Evolutionary conservation across 2,329 filamentous ascomycete species (phyloP).

Genomic region (Venturia nashicola): DNA sequence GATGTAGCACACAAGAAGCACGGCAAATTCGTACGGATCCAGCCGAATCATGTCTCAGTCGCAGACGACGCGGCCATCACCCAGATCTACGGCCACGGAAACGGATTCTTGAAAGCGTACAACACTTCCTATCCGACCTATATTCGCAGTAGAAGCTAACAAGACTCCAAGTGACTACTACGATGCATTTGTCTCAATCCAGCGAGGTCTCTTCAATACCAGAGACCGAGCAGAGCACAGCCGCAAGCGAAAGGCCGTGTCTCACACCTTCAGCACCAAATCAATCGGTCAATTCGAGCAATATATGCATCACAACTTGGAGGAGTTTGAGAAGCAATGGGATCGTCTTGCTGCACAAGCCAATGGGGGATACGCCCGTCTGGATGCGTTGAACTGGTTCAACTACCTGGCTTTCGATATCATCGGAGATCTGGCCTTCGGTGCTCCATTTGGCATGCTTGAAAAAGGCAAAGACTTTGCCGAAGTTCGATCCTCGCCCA

Average conservation of each 20-base stretch:
- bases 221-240: slow-evolving; percentile 70
- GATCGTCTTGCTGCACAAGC: slow-evolving; percentile 47
- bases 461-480: slow-evolving; percentile 63
- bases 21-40: slow-evolving; percentile 70
- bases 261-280: slow-evolving; percentile 77
- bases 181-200: slow-evolving; percentile 81
- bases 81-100: slow-evolving; percentile 56
- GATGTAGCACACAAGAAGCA: slow-evolving; percentile 61
- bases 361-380: slow-evolving; percentile 42
- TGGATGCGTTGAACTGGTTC: slow-evolving; percentile 74
- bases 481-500: slow-evolving; percentile 53
- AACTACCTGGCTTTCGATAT: slow-evolving; percentile 53
- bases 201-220: slow-evolving; percentile 79
- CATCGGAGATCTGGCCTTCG: slow-evolving; percentile 56
- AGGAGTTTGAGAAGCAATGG: slow-evolving; percentile 61
- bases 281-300: slow-evolving; percentile 76
- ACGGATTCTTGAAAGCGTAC: slow-evolving; percentile 36
- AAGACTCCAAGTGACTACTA: slow-evolving; percentile 58
- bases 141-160: background rate
- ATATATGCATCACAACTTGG: slow-evolving; percentile 72
- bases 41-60: slow-evolving; percentile 73
- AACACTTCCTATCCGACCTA: background rate
- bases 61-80: slow-evolving; percentile 69
- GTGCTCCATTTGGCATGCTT: slow-evolving; percentile 74
- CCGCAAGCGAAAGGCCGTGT: slow-evolving; percentile 78